Conservation (phyloP, 129 eudicot genomes). For the Artemisia tridentata region DNA sequence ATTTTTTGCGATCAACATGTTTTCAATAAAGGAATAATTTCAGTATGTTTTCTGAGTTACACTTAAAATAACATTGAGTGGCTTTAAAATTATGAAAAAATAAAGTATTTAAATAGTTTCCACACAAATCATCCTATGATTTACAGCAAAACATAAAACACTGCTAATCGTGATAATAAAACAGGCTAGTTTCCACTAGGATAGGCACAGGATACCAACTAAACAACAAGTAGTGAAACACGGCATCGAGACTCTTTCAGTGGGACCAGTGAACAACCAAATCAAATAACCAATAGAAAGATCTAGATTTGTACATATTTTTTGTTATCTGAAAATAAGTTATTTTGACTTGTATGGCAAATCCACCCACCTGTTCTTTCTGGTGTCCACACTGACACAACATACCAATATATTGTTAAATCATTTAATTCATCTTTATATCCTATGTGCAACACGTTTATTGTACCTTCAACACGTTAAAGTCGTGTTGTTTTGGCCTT, state of each 20-base stretch:
- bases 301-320: conserved; percentile 23
- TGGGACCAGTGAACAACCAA: conserved; percentile 23
- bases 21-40: no score
- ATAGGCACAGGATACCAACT: conserved; percentile 17
- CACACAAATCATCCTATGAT: no score
- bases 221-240: not conserved
- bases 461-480: not conserved
- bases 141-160: no score
- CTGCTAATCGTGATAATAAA: not conserved
- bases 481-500: not conserved
- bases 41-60: no score
- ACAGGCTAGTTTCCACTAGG: conserved; percentile 22
- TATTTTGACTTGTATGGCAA: conserved; percentile 11
- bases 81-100: no score
- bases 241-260: conserved; percentile 14
- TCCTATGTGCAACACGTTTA: not conserved
- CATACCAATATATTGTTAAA: not conserved
- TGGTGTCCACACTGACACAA: not conserved
- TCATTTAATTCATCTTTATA: not conserved
- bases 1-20: no score
- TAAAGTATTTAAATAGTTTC: no score
- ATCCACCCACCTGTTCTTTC: conserved; percentile 6
- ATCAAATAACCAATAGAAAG: conserved; percentile 16
- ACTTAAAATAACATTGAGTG: no score
- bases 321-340: not conserved